These are phyloP conservation scores for Colletotrichum cereale DNA, from an alignment of 2,329 filamentous ascomycete species.

Conservation along the genomic window DNA sequence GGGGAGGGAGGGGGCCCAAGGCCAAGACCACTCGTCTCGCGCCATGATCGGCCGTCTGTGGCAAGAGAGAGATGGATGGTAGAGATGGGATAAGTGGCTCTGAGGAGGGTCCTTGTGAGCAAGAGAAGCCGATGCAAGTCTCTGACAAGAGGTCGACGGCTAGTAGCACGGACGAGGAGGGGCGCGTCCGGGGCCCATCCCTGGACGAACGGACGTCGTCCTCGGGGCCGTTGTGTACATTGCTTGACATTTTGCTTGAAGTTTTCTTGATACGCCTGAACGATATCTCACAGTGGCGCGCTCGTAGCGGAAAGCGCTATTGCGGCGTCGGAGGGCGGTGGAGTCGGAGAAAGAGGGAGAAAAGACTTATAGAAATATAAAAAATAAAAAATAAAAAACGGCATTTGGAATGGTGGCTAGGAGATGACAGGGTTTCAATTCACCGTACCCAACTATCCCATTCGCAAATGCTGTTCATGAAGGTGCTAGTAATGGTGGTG, in stretches of 20 bases:
- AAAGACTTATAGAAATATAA: too few species aligned
- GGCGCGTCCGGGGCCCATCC: conserved; percentile 7
- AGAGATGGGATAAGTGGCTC: not conserved
- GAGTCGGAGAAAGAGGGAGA: too few species aligned
- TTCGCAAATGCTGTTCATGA: not conserved
- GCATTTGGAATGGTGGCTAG: not conserved
- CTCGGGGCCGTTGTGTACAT: not conserved
- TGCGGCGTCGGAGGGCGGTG: too few species aligned
- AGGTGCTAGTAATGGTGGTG: not conserved
- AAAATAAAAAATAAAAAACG: not conserved
- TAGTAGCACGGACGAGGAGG: conserved; percentile 34
- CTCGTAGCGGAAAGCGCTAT: too few species aligned
- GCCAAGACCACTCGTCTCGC: too few species aligned
- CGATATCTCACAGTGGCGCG: not conserved
- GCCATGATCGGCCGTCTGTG: too few species aligned
- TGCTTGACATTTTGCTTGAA: not conserved
- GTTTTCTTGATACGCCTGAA: not conserved
- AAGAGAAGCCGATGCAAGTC: conserved; percentile 55
- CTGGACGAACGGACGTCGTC: not conserved
- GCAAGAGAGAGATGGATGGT: not conserved
- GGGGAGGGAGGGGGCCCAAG: not conserved
- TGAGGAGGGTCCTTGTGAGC: conserved; percentile 41
- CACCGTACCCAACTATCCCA: not conserved
- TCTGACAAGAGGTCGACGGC: conserved; percentile 47
- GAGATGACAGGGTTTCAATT: not conserved